These are phyloP conservation scores for Suaeda aralocaspica DNA, from an alignment of 148 eudicot species.

Conservation along the genomic window DNA sequence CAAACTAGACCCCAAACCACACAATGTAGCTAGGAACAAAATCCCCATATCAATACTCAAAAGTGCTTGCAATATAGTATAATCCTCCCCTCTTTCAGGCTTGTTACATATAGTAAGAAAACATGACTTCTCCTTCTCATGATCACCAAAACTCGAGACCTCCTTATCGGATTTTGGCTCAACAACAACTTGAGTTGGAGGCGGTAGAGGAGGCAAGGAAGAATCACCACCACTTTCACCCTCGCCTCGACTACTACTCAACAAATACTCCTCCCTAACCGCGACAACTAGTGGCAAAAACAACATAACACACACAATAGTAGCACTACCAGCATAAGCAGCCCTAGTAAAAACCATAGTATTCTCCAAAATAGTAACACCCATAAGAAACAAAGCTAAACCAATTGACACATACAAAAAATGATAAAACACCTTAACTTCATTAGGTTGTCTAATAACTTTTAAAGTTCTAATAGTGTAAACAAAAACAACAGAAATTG, in stretches of 20 bases:
- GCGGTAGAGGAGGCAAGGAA: not conserved
- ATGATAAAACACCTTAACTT: slow-evolving; percentile 35
- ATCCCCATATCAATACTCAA: slow-evolving; percentile 50
- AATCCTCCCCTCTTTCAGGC: slow-evolving; percentile 50
- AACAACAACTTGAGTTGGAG: not conserved
- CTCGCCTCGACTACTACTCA: not conserved
- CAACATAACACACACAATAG: slow-evolving; percentile 27
- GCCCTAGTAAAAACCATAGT: slow-evolving; percentile 12
- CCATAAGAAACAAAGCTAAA: slow-evolving; percentile 49
- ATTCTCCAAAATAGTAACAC: slow-evolving; percentile 31
- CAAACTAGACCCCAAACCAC: slow-evolving; percentile 43
- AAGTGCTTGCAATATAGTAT: slow-evolving; percentile 47
- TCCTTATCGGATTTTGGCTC: not conserved
- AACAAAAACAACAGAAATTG: slow-evolving; percentile 34
- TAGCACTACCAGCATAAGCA: slow-evolving; percentile 27
- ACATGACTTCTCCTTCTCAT: slow-evolving; percentile 19
- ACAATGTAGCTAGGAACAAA: slow-evolving; percentile 38
- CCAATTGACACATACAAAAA: slow-evolving; percentile 37
- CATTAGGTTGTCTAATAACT: slow-evolving; percentile 27
- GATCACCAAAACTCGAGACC: not conserved
- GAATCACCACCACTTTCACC: not conserved
- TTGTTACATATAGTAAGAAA: slow-evolving; percentile 29
- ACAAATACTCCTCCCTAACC: slow-evolving; percentile 25
- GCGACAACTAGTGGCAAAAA: slow-evolving; percentile 29
- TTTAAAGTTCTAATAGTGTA: slow-evolving; percentile 35